These are phyloP conservation scores for Novymonas esmeraldas DNA, from an alignment of 208 protist genomes.

Conservation along the genomic window DNA sequence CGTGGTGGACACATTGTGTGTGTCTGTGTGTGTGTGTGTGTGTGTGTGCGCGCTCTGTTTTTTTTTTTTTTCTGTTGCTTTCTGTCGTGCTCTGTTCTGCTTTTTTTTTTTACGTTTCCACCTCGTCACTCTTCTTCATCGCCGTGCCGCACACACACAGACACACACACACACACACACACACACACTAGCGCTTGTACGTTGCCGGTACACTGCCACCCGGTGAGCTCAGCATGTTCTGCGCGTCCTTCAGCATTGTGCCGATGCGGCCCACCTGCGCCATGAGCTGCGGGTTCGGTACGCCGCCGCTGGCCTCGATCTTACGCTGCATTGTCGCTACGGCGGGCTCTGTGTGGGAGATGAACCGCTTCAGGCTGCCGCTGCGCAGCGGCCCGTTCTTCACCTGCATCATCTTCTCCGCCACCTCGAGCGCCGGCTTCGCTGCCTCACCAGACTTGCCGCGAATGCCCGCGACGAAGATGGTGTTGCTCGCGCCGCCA, in stretches of 20 bases:
- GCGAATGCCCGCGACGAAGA: slow-evolving; percentile 46
- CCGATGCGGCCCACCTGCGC: slow-evolving; percentile 36
- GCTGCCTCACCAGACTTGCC: slow-evolving; percentile 24
- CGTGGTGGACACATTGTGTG: no score
- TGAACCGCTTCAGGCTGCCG: slow-evolving; percentile 51
- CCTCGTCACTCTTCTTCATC: background rate
- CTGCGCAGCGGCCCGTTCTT: slow-evolving; percentile 39
- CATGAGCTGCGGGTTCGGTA: slow-evolving; percentile 28
- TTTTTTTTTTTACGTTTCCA: background rate
- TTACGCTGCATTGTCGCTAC: slow-evolving; percentile 35
- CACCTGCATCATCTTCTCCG: slow-evolving; percentile 31
- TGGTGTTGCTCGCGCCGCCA: slow-evolving; percentile 54
- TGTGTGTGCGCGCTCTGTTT: no score
- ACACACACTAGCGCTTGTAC: slow-evolving; percentile 43
- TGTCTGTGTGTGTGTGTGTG: no score
- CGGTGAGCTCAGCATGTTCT: slow-evolving; percentile 43
- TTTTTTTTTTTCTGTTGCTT: no score
- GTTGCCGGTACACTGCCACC: slow-evolving; percentile 36
- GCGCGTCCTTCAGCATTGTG: slow-evolving; percentile 50
- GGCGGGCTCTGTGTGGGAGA: slow-evolving; percentile 41
- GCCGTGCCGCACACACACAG: background rate
- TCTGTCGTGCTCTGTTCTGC: background rate
- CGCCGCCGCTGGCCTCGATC: slow-evolving; percentile 14
- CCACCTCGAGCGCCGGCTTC: slow-evolving; percentile 28
- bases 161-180: no score